Evolutionary conservation across 805 yeast genomes (phyloP).

Genomic region (Yarrowia phangngaensis): DNA sequence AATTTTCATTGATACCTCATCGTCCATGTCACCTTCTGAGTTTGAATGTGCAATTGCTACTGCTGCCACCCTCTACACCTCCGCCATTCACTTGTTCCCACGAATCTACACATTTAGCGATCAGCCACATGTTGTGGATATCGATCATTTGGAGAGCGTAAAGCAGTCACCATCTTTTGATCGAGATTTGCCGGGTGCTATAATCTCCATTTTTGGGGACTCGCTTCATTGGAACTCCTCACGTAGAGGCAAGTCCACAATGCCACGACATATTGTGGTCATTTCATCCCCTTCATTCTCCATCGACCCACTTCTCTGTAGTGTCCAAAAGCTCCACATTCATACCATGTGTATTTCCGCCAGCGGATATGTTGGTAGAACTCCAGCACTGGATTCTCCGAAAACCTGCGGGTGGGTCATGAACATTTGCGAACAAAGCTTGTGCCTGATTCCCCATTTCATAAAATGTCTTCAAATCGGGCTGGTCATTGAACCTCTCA

Average conservation of each 20-base stretch:
- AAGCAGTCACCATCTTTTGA: not conserved
- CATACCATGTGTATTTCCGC: constrained; percentile 17
- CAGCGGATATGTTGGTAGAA: constrained; percentile 2
- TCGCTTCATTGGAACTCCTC: not conserved
- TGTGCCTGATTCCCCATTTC: not conserved
- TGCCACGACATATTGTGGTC: constrained; percentile 14
- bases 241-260: not conserved
- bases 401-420: constrained; percentile 18
- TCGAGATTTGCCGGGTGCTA: constrained; percentile 8
- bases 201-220: constrained; percentile 8
- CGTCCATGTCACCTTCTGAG: constrained; percentile 4
- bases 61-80: not conserved
- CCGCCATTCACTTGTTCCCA: constrained; percentile 1
- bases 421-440: constrained; percentile 1
- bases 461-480: constrained; percentile 8
- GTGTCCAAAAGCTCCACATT: constrained; percentile 7
- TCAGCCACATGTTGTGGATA: constrained; percentile 4
- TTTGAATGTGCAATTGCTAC: not conserved
- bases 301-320: not conserved
- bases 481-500: constrained; percentile 11
- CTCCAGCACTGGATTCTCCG: constrained; percentile 3
- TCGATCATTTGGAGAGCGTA: not conserved
- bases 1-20: constrained; percentile 5
- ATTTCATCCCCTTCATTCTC: constrained; percentile 10
- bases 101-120: constrained; percentile 11